Conservation (phyloP, 2,329 filamentous ascomycete genomes). For the Microdochium nivale region DNA sequence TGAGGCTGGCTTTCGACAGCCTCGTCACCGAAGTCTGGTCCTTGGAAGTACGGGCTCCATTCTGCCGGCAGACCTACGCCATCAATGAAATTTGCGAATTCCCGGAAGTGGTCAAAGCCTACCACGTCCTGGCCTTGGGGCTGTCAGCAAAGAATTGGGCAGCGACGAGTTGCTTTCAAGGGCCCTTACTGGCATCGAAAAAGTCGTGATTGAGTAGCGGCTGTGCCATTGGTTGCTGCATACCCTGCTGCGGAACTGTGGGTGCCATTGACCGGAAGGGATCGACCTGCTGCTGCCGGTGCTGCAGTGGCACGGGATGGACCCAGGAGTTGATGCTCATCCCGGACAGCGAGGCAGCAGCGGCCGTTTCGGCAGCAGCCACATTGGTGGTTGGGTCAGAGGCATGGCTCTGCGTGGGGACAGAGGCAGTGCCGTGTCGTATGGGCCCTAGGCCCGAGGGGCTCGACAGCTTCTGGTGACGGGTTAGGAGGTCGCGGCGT, state of each 20-base stretch:
- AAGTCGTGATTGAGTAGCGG: conserved; percentile 6
- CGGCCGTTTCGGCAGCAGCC: conserved; percentile 15
- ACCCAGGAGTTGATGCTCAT: conserved; percentile 19
- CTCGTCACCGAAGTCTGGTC: conserved; percentile 12
- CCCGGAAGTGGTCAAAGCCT: conserved; percentile 24
- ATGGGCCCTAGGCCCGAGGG: conserved; percentile 21
- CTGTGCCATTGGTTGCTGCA: conserved; percentile 3
- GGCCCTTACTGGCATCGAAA: conserved; percentile 11
- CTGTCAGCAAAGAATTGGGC: neutral
- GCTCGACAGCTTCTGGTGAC: conserved; percentile 28
- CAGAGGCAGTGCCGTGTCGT: conserved; percentile 10
- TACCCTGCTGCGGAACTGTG: neutral
- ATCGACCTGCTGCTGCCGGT: neutral
- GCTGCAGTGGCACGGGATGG: neutral
- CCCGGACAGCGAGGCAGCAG: conserved; percentile 22
- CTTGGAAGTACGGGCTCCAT: conserved; percentile 27
- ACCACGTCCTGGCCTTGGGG: conserved; percentile 4
- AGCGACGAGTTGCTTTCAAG: neutral
- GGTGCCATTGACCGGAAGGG: neutral
- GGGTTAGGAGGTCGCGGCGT: conserved; percentile 32
- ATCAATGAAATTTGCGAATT: conserved; percentile 28
- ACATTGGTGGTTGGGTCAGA: conserved; percentile 19
- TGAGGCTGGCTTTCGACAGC: conserved; percentile 11
- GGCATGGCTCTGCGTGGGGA: conserved; percentile 7
- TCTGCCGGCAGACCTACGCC: conserved; percentile 26